These are phyloP conservation scores for Geosmithia morbida DNA, from an alignment of 2,329 filamentous ascomycete species.

Conservation along the genomic window DNA sequence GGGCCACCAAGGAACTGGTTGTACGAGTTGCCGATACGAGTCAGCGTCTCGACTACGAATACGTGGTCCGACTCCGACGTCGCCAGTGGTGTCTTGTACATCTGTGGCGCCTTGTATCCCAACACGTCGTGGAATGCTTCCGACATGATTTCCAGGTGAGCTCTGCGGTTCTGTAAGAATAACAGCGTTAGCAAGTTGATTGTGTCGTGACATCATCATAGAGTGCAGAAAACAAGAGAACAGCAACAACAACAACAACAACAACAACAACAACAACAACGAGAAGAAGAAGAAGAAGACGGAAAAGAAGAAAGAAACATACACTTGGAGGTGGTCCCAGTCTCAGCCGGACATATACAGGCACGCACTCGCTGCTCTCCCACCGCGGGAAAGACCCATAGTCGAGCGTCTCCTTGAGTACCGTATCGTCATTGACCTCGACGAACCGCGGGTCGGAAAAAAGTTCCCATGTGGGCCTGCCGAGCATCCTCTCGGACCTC, in stretches of 20 bases:
- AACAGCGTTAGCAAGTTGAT: not conserved
- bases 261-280: too few species aligned
- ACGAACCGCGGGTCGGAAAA: constrained; percentile 29
- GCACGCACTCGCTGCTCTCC: constrained; percentile 18
- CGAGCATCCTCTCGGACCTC: constrained; percentile 27
- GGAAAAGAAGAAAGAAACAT: constrained; percentile 7
- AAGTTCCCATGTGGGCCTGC: constrained; percentile 23
- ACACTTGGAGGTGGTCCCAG: constrained; percentile 38
- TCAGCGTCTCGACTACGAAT: constrained; percentile 26
- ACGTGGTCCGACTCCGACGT: constrained; percentile 24
- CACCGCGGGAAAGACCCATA: constrained; percentile 36
- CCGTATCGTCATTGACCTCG: constrained; percentile 22
- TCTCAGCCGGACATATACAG: constrained; percentile 29
- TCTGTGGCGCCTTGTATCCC: constrained; percentile 29
- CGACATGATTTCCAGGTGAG: constrained; percentile 30
- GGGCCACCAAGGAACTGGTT: constrained; percentile 19
- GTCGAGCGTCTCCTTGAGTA: constrained; percentile 30
- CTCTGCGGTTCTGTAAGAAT: constrained; percentile 26
- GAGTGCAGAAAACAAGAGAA: too few species aligned
- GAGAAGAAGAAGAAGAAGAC: not conserved
- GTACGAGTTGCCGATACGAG: constrained; percentile 26
- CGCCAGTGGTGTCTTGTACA: constrained; percentile 30
- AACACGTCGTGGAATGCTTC: constrained; percentile 38
- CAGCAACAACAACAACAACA: too few species aligned
- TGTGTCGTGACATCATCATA: too few species aligned